Conservation (phyloP, 2,329 filamentous ascomycete genomes). For the Lasiodiplodia sp. region DNA sequence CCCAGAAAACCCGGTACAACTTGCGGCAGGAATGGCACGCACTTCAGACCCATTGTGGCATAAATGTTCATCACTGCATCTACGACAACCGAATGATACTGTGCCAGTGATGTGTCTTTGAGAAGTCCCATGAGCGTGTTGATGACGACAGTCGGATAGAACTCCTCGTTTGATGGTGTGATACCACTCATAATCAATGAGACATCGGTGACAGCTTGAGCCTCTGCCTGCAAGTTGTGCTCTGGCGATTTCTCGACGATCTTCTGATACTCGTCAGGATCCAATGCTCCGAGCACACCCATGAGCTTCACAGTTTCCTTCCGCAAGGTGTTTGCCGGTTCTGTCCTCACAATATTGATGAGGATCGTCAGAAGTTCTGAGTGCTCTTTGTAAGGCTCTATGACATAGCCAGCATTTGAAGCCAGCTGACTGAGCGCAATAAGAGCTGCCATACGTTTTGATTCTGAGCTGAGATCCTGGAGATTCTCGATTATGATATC, state of each 20-base stretch:
- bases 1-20: constrained; percentile 93
- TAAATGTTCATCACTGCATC: constrained; percentile 99
- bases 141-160: constrained; percentile 97
- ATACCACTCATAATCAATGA: constrained; percentile 97
- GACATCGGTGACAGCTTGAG: constrained; percentile 83
- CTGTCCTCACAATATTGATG: constrained; percentile 91
- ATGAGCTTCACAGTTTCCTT: constrained; percentile 97
- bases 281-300: constrained; percentile 91
- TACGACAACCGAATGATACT: constrained; percentile 92
- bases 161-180: constrained; percentile 96
- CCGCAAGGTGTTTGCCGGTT: constrained; percentile 83
- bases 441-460: constrained; percentile 89
- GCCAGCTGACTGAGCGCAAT: constrained; percentile 90
- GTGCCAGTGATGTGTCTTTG: constrained; percentile 85
- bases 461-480: constrained; percentile 89
- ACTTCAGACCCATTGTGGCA: constrained; percentile 92
- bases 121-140: constrained; percentile 92
- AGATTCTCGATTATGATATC: constrained; percentile 91
- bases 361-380: constrained; percentile 91
- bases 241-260: constrained; percentile 90
- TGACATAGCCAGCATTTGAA: constrained; percentile 97
- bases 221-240: constrained; percentile 72
- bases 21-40: constrained; percentile 90
- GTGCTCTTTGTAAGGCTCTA: constrained; percentile 93
- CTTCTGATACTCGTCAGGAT: constrained; percentile 96